Conservation (phyloP, 2,329 filamentous ascomycete species). For the Clonostachys chloroleuca region DNA sequence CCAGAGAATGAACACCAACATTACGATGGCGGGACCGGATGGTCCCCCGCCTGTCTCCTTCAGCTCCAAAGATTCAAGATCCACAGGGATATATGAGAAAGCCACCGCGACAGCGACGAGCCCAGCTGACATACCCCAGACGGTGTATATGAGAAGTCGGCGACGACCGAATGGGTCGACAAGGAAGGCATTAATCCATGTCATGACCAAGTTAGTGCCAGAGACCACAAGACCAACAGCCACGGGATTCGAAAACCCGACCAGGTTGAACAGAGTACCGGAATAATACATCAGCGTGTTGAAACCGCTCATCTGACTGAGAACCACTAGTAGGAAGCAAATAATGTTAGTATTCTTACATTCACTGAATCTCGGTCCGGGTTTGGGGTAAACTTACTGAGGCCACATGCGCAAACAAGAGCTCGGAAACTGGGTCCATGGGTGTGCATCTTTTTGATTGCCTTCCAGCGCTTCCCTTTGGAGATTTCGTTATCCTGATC, state of each 20-base stretch:
- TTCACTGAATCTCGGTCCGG: too few species aligned
- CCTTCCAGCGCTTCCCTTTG: too few species aligned
- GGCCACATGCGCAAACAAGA: constrained; percentile 16
- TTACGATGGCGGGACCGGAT: constrained; percentile 5
- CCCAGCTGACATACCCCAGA: constrained; percentile 35
- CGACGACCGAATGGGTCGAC: constrained; percentile 40
- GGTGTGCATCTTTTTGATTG: constrained; percentile 18
- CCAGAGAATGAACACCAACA: constrained; percentile 33
- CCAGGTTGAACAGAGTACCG: constrained; percentile 18
- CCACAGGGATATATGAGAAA: constrained; percentile 36
- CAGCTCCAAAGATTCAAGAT: constrained; percentile 22
- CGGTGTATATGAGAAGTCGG: constrained; percentile 34
- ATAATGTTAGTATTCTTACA: too few species aligned
- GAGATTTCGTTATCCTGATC: too few species aligned
- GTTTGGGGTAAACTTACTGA: too few species aligned
- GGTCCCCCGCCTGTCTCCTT: constrained; percentile 22
- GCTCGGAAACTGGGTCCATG: constrained; percentile 29
- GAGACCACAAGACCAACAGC: constrained; percentile 38
- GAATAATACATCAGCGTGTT: constrained; percentile 8
- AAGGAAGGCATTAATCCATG: constrained; percentile 37
- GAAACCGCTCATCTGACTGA: constrained; percentile 16
- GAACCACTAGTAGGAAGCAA: constrained; percentile 9
- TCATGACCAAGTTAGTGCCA: constrained; percentile 43
- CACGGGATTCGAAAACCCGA: constrained; percentile 43
- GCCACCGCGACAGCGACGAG: constrained; percentile 29